Evolutionary conservation across 2,329 filamentous ascomycete species (phyloP).

Genomic region (Cercospora sp.): DNA sequence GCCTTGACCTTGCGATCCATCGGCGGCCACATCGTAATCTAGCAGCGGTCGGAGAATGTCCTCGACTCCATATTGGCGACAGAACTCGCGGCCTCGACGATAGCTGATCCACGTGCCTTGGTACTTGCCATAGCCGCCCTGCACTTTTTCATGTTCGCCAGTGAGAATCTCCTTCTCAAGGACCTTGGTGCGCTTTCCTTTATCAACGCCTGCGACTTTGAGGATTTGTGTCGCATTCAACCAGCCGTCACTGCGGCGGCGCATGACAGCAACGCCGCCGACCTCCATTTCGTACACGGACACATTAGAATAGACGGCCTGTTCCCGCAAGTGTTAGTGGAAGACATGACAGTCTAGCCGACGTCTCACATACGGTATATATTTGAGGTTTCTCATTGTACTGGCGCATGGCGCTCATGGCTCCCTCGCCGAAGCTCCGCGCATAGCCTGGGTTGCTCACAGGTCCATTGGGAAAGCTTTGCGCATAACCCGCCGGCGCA

Average conservation of each 20-base stretch:
- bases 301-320: conserved; percentile 91
- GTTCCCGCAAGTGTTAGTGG: conserved; percentile 4
- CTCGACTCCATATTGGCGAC: conserved; percentile 74
- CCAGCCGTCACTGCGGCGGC: conserved; percentile 90
- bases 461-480: conserved; percentile 39
- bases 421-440: conserved; percentile 36
- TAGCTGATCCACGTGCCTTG: conserved; percentile 99
- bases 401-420: conserved; percentile 27
- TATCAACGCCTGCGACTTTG: conserved; percentile 95
- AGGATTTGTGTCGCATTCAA: conserved; percentile 97
- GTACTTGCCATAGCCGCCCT: conserved; percentile 97
- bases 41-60: conserved; percentile 72
- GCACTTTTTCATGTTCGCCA: conserved; percentile 96
- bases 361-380: conserved; percentile 46
- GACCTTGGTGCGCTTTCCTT: conserved; percentile 96
- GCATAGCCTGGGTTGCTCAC: conserved; percentile 43
- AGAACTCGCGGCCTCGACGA: conserved; percentile 87
- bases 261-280: conserved; percentile 91
- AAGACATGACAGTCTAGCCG: neutral
- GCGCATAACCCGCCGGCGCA: conserved; percentile 28
- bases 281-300: conserved; percentile 99
- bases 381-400: conserved; percentile 48
- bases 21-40: conserved; percentile 77
- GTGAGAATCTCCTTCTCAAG: conserved; percentile 96
- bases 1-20: conserved; percentile 67